Percentiles rank a stretch among this genome's conserved stretches.
Conservation (phyloP, 2,329 filamentous ascomycete species). For the Polychaeton citri region DNA sequence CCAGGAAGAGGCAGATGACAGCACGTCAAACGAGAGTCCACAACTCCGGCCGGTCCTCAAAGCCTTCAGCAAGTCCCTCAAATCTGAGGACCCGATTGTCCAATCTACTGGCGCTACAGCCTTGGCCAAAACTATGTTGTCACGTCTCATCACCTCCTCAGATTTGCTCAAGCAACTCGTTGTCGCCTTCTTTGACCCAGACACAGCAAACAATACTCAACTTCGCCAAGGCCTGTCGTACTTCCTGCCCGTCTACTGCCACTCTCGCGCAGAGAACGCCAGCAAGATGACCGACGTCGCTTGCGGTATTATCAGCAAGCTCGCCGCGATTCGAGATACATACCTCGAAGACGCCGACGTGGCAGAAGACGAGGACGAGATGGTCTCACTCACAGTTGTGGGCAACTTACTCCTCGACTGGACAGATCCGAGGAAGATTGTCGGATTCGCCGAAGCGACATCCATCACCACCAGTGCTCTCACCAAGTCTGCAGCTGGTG, state of each 20-base stretch:
- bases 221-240: constrained; percentile 82
- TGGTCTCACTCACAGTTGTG: constrained; percentile 61
- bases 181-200: constrained; percentile 75
- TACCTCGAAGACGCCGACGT: constrained; percentile 38
- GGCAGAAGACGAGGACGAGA: constrained; percentile 54
- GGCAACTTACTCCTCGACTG: constrained; percentile 80
- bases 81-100: constrained; percentile 57
- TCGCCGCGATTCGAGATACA: constrained; percentile 31
- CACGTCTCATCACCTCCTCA: constrained; percentile 52
- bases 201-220: constrained; percentile 64
- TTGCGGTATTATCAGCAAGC: constrained; percentile 59
- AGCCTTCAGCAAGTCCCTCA: constrained; percentile 72
- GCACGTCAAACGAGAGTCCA: constrained; percentile 28
- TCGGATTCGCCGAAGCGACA: constrained; percentile 21
- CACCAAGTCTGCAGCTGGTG: constrained; percentile 9
- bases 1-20: constrained; percentile 28
- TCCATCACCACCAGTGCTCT: constrained; percentile 6
- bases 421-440: constrained; percentile 77
- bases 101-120: constrained; percentile 71
- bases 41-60: constrained; percentile 57
- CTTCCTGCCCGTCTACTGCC: constrained; percentile 90
- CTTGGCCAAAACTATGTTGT: constrained; percentile 74
- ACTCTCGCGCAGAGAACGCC: constrained; percentile 70
- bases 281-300: constrained; percentile 64
- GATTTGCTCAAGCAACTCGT: constrained; percentile 71